A percentile compares a stretch with the other conserved stretches of the same genome.
These are phyloP conservation scores for Rhizoclosmatium sp. DNA, from an alignment of 192 early-diverging fungal genomes.

Conservation along the genomic window DNA sequence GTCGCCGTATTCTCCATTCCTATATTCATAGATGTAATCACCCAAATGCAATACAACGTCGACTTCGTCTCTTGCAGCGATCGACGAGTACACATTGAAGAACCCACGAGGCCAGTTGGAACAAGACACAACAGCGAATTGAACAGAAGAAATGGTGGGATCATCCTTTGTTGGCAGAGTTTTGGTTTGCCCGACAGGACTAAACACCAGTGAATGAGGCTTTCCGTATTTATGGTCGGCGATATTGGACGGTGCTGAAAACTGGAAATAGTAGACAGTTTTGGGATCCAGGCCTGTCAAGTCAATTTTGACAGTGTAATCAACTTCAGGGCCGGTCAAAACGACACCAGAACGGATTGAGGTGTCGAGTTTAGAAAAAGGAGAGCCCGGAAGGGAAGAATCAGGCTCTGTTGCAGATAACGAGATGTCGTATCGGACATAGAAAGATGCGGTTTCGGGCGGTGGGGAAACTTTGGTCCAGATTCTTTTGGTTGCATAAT, in stretches of 20 bases:
- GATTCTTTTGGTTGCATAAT: conserved; percentile 9
- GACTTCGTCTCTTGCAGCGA: conserved; percentile 37
- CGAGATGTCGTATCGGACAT: conserved; percentile 36
- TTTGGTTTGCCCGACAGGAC: conserved; percentile 43
- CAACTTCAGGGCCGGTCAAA: conserved; percentile 42
- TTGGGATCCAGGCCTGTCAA: conserved; percentile 42
- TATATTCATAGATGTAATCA: conserved; percentile 56
- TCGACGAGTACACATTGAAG: conserved; percentile 50
- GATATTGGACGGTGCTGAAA: conserved; percentile 9
- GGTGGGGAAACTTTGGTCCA: conserved; percentile 49
- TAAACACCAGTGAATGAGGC: not conserved
- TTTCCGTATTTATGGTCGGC: not conserved
- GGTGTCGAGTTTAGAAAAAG: conserved; percentile 16
- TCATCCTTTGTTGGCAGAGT: conserved; percentile 45
- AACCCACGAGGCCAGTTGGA: conserved; percentile 47
- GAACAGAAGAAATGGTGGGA: conserved; percentile 20
- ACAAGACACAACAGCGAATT: conserved; percentile 52
- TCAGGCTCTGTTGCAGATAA: conserved; percentile 15
- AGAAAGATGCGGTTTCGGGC: not conserved
- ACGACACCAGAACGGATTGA: conserved; percentile 35
- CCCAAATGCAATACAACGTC: conserved; percentile 54
- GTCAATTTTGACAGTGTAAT: conserved; percentile 55
- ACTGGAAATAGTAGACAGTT: conserved; percentile 47
- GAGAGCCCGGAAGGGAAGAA: conserved; percentile 9
- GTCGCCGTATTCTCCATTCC: conserved; percentile 47